phyloP scores from a whole-genome alignment of 2,329 filamentous ascomycete species.

The Alternaria ventricosa region DNA sequence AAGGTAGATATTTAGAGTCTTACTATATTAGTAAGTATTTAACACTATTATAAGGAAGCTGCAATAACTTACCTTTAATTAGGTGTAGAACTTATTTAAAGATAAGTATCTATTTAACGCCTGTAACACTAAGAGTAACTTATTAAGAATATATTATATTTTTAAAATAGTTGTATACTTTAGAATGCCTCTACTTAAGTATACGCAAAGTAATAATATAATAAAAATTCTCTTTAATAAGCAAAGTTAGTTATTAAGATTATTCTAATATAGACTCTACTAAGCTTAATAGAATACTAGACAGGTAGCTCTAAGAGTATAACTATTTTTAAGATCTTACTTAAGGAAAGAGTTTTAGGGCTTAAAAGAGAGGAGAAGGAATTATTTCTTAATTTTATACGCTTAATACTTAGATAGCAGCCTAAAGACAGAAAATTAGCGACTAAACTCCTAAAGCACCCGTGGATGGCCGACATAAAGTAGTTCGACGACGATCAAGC shows the following conservation, averaged over 20 bases:
- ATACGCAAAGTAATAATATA: constrained; percentile 26
- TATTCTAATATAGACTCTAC: constrained; percentile 16
- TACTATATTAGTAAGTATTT: constrained; percentile 44
- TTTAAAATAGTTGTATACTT: constrained; percentile 41
- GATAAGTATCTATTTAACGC: constrained; percentile 43
- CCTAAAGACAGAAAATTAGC: constrained; percentile 41
- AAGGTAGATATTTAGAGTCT: constrained; percentile 51
- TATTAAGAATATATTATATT: constrained; percentile 39
- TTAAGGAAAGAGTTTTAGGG: constrained; percentile 19
- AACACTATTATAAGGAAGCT: constrained; percentile 12
- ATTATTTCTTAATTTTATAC: constrained; percentile 43
- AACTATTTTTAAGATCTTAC: constrained; percentile 23
- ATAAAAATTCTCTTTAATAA: constrained; percentile 33
- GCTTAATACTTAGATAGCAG: constrained; percentile 46
- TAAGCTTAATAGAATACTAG: constrained; percentile 26
- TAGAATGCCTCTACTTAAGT: constrained; percentile 33
- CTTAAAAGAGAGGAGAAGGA: constrained; percentile 37
- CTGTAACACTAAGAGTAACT: constrained; percentile 25
- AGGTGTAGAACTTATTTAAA: constrained; percentile 51
- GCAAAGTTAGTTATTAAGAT: constrained; percentile 27
- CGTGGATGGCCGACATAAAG: constrained; percentile 18
- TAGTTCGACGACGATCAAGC: not conserved
- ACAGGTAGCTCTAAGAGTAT: constrained; percentile 21
- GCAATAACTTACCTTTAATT: constrained; percentile 19
- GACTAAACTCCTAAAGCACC: constrained; percentile 30